Conservation (phyloP, 192 early-diverging fungal species). For the Coemansia umbellata region DNA sequence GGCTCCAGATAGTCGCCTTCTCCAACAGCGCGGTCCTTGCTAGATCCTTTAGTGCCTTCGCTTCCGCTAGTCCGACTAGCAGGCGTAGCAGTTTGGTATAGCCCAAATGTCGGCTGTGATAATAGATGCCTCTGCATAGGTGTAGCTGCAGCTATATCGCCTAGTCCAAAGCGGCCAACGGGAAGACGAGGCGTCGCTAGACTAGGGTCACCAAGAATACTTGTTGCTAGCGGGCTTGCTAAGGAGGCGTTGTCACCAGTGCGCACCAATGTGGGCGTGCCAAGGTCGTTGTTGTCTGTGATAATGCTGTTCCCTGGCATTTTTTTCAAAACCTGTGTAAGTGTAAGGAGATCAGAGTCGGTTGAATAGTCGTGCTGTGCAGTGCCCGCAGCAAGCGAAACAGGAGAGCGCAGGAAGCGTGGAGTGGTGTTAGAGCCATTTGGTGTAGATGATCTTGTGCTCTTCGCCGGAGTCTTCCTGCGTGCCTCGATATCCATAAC, state of each 20-base stretch:
- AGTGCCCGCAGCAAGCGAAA: slow-evolving; percentile 1
- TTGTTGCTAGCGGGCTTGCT: neutral
- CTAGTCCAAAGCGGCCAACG: slow-evolving; percentile 12
- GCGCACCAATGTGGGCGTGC: slow-evolving; percentile 17
- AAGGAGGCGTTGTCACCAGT: slow-evolving; percentile 6
- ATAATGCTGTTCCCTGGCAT: slow-evolving; percentile 20
- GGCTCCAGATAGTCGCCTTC: slow-evolving; percentile 47
- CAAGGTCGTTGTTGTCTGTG: slow-evolving; percentile 9
- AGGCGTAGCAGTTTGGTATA: slow-evolving; percentile 49
- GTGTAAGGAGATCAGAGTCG: slow-evolving; percentile 17
- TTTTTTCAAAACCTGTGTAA: slow-evolving; percentile 33
- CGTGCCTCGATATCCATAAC: slow-evolving; percentile 30
- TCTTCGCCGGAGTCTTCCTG: slow-evolving; percentile 25
- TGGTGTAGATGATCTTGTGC: neutral
- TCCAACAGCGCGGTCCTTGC: slow-evolving; percentile 23
- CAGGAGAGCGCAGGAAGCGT: slow-evolving; percentile 29
- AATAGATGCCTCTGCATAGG: slow-evolving; percentile 41
- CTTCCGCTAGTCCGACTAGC: slow-evolving; percentile 15
- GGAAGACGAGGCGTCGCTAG: slow-evolving; percentile 34
- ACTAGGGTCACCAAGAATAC: slow-evolving; percentile 2
- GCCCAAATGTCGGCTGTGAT: slow-evolving; percentile 31
- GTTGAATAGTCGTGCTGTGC: slow-evolving; percentile 15
- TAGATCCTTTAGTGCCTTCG: slow-evolving; percentile 23
- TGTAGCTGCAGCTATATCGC: slow-evolving; percentile 21
- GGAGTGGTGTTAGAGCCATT: slow-evolving; percentile 7